phyloP scores from a whole-genome alignment of 306 rosid species.

The Prosopis cineraria region DNA sequence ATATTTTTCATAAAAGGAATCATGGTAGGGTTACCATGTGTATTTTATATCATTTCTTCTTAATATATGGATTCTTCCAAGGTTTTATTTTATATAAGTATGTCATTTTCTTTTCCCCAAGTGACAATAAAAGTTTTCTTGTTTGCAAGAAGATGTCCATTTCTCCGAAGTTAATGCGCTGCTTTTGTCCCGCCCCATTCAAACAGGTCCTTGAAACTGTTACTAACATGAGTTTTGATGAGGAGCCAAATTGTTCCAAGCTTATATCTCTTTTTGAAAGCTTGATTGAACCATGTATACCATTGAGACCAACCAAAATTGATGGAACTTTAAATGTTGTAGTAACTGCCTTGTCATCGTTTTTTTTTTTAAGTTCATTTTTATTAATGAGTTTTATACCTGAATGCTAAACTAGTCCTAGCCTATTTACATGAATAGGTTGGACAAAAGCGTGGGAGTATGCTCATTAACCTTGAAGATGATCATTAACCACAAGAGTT shows the following conservation, averaged over 20 bases:
- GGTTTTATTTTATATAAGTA: slow-evolving; percentile 24
- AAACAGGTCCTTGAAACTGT: slow-evolving; percentile 86
- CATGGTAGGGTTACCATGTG: slow-evolving; percentile 98
- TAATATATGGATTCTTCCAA: slow-evolving; percentile 5
- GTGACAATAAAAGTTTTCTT: slow-evolving; percentile 93
- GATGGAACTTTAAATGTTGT: slow-evolving; percentile 91
- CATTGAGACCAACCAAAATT: slow-evolving; percentile 77
- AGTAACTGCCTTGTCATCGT: not conserved
- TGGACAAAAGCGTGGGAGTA: slow-evolving; percentile 85
- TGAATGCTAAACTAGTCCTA: slow-evolving; percentile 20
- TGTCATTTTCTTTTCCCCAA: not conserved
- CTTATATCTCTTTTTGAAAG: slow-evolving; percentile 77
- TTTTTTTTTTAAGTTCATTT: not conserved
- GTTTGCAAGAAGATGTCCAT: slow-evolving; percentile 91
- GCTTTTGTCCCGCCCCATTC: slow-evolving; percentile 86
- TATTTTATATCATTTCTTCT: slow-evolving; percentile 23
- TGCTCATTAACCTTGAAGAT: slow-evolving; percentile 79
- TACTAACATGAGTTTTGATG: slow-evolving; percentile 78
- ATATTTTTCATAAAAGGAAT: slow-evolving; percentile 87
- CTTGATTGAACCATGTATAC: slow-evolving; percentile 76
- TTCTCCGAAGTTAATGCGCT: slow-evolving; percentile 87
- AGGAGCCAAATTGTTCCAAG: too few relatives aligned
- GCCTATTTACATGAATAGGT: slow-evolving; percentile 51
- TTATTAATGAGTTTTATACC: not conserved
- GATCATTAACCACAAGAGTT: slow-evolving; percentile 37